Percentiles rank a stretch among this genome's conserved stretches.
Evolutionary conservation across 2,329 filamentous ascomycete species (phyloP).

Genomic region (Juglanconis sp.): DNA sequence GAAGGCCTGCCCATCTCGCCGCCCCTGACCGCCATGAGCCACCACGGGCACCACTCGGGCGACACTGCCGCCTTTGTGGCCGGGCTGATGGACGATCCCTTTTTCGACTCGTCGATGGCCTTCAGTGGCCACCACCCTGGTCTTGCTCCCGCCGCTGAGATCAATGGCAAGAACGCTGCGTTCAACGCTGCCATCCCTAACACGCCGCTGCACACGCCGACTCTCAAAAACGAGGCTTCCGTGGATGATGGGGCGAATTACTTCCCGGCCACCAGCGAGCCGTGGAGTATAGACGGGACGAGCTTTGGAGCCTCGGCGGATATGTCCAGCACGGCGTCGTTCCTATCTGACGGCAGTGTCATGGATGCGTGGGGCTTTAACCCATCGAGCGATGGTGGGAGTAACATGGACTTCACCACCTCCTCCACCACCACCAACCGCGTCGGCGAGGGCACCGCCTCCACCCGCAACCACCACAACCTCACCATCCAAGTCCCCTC

Average conservation of each 20-base stretch:
- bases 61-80: constrained; percentile 21
- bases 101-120: constrained; percentile 20
- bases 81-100: constrained; percentile 28
- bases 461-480: constrained; percentile 14
- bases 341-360: constrained; percentile 28
- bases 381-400: constrained; percentile 11
- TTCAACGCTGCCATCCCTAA: constrained; percentile 25
- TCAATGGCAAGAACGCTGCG: constrained; percentile 2
- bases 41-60: constrained; percentile 2
- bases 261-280: constrained; percentile 22
- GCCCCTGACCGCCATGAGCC: constrained; percentile 11
- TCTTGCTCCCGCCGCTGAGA: constrained; percentile 12
- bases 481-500: constrained; percentile 17
- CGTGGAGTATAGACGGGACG: constrained; percentile 11
- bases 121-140: constrained; percentile 1
- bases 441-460: not conserved
- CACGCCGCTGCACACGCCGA: constrained; percentile 38
- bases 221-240: constrained; percentile 24
- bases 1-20: constrained; percentile 18
- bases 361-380: constrained; percentile 18
- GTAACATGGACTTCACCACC: constrained; percentile 7
- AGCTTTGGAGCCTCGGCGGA: constrained; percentile 7
- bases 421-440: not conserved
- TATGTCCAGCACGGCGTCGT: not conserved
- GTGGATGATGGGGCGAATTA: constrained; percentile 19